These are phyloP conservation scores for Epichloe sp. DNA, from an alignment of 2,329 filamentous ascomycete species.

Conservation along the genomic window DNA sequence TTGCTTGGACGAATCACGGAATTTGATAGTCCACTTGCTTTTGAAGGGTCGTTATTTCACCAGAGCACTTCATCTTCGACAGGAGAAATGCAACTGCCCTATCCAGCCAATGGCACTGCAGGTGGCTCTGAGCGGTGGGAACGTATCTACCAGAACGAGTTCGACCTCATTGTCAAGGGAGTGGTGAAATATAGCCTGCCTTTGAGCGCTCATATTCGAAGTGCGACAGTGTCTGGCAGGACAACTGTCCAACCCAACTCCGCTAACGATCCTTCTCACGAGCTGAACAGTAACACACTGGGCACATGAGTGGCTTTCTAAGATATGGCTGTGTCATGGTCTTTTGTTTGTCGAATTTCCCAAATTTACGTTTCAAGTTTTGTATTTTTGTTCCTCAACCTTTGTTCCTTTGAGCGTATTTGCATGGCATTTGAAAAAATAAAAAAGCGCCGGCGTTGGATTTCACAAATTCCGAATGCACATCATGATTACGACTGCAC, in stretches of 20 bases:
- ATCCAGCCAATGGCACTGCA: constrained; percentile 80
- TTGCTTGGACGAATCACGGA: constrained; percentile 77
- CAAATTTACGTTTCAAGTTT: background rate
- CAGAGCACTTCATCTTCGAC: constrained; percentile 58
- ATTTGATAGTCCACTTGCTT: constrained; percentile 78
- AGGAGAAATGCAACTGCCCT: constrained; percentile 68
- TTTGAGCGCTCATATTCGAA: constrained; percentile 45
- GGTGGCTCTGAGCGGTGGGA: constrained; percentile 83
- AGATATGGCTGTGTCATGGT: background rate
- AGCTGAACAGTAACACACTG: constrained; percentile 59
- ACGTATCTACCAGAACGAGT: constrained; percentile 77
- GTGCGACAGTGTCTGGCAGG: constrained; percentile 45
- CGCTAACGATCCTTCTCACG: constrained; percentile 46
- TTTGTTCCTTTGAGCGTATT: constrained; percentile 21
- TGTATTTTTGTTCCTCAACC: constrained; percentile 12
- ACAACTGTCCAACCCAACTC: constrained; percentile 49
- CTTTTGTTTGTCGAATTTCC: background rate
- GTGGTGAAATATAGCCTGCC: constrained; percentile 70
- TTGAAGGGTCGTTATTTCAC: constrained; percentile 81
- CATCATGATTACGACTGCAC: constrained; percentile 16
- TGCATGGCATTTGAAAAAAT: constrained; percentile 21
- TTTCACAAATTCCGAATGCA: constrained; percentile 14
- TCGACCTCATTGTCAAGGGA: constrained; percentile 84
- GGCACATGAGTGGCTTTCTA: constrained; percentile 1
- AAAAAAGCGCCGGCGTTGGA: constrained; percentile 21